Conservation (phyloP, 257 asterid genomes). For the Capsicum baccatum region DNA sequence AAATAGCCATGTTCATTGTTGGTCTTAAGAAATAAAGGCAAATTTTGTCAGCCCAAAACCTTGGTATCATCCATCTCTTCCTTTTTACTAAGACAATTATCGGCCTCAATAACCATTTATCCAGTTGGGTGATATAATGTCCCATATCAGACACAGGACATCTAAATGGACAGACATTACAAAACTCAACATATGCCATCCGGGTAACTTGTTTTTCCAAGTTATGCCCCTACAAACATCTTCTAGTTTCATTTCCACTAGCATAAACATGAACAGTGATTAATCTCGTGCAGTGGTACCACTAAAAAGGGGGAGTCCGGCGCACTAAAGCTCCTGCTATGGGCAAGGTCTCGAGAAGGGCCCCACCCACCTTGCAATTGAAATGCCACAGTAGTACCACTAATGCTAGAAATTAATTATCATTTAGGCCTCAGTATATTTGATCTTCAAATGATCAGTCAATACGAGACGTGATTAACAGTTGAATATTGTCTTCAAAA, state of each 20-base stretch:
- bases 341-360: no score
- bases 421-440: background rate
- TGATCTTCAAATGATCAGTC: slow-evolving; percentile 6
- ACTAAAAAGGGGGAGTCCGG: background rate
- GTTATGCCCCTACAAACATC: slow-evolving; percentile 21
- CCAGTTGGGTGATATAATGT: background rate
- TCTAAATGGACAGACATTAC: slow-evolving; percentile 13
- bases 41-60: background rate
- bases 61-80: slow-evolving; percentile 7
- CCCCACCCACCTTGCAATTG: no score
- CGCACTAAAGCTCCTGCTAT: no score
- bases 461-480: background rate
- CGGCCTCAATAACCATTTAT: background rate
- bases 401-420: slow-evolving; percentile 11
- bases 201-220: background rate
- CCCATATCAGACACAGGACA: slow-evolving; percentile 1
- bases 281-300: slow-evolving; percentile 9
- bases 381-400: background rate
- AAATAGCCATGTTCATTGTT: background rate
- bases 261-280: slow-evolving; percentile 8
- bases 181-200: slow-evolving; percentile 22
- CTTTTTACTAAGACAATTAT: background rate
- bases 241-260: slow-evolving; percentile 10
- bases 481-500: slow-evolving; percentile 3
- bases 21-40: slow-evolving; percentile 7